Evolutionary conservation across 805 yeast genomes (phyloP), one percentile per base, ranked within the genome.

Genomic region (Spathaspora arborariae): DNA sequence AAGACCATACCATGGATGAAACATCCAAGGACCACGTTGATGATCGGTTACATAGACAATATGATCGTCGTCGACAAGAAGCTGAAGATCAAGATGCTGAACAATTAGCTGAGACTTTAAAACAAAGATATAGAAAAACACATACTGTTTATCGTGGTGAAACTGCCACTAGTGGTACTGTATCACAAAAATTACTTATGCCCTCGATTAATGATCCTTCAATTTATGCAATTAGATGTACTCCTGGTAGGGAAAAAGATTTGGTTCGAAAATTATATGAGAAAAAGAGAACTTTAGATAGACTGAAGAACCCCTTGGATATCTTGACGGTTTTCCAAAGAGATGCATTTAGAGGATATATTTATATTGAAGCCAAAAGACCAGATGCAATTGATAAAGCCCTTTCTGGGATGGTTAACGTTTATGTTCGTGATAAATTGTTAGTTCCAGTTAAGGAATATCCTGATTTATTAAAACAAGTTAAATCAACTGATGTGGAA

Each of bases 201-300:
- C 99, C 99, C 10, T 89, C 97, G 26, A 96, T 94, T 48, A 89
- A 91, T 58, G 97, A 94, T 62, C 98, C 99, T 7, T 83, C 89
- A 45, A 88, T 94, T 57, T 94, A 96, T 87, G 98, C 96, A 60
- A 81, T 94, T 40, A 81, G 97, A 66, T 89, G 96, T 70, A 81
- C 95, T 59, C 89, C 88, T 27, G 97, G 98, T 42, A 82, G 85
- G 55, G 99, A 94, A 67, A 92, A 88, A 65, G 96, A 89, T 45
- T 73, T 91, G 52, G 96, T 94, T 20, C 81, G 89, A 53, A 87
- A 87, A 53, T 71, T 94, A 43, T 76, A 85, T 68, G 90, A 91
- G 56, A 89, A 91, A 70, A 88, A 88, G 72, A 69, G 84, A 51
- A 88, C 89, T 44, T 70, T 88, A 57, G 85, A 84, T 54, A 79